Conservation (phyloP, 768 basidiomycete species). For the Termitomyces sp. region DNA sequence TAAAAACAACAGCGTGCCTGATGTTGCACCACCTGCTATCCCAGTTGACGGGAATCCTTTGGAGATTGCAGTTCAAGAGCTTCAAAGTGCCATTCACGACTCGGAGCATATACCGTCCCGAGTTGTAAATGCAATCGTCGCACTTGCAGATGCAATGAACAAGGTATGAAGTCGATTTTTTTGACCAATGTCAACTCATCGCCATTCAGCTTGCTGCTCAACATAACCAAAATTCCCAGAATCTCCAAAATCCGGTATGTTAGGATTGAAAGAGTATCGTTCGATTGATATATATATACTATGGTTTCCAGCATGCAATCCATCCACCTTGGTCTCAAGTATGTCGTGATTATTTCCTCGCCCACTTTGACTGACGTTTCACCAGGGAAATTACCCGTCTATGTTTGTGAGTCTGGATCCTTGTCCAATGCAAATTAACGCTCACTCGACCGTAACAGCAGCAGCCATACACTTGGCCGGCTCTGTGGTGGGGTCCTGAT, state of each 20-base stretch:
- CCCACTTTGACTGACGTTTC: background rate
- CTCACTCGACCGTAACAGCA: background rate
- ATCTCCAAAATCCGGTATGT: background rate
- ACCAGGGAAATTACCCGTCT: background rate
- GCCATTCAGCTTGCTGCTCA: background rate
- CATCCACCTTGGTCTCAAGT: background rate
- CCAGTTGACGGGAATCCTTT: background rate
- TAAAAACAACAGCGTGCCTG: no score
- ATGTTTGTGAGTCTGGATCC: background rate
- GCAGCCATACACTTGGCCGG: background rate
- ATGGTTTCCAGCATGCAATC: background rate
- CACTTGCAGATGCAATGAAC: background rate
- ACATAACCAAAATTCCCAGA: background rate
- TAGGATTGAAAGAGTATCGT: no score
- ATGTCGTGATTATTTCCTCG: background rate
- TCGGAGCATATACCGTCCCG: background rate
- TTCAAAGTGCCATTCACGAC: background rate
- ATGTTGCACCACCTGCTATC: background rate
- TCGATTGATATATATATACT: background rate
- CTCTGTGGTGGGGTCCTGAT: background rate
- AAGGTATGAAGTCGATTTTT: background rate
- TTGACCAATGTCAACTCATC: background rate
- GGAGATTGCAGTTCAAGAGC: background rate
- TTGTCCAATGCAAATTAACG: background rate
- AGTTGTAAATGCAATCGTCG: slow-evolving; percentile 1